Evolutionary conservation across 2,329 filamentous ascomycete genomes (phyloP).

Genomic region (Pseudogymnoascus destructans): DNA sequence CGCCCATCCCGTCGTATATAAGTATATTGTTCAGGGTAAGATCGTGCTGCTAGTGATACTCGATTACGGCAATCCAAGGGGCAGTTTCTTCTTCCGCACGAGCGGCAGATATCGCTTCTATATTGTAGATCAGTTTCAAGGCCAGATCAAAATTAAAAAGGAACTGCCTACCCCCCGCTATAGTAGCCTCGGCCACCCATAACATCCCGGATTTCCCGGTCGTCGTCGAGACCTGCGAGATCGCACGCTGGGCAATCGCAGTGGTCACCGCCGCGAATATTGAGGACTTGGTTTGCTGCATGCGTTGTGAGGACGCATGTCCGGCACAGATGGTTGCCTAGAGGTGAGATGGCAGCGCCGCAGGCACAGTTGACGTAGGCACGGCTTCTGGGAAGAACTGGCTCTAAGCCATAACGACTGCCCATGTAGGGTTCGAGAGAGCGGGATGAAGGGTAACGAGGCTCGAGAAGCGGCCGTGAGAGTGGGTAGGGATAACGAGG

Average conservation of each 20-base stretch:
- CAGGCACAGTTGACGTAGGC: constrained; percentile 2
- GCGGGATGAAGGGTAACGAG: constrained; percentile 1
- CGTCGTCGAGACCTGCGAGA: not conserved
- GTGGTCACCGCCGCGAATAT: constrained; percentile 7
- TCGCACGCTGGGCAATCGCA: constrained; percentile 6
- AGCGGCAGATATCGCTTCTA: constrained; percentile 8
- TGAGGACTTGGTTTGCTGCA: constrained; percentile 8
- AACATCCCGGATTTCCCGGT: not conserved
- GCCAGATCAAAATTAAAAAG: not conserved
- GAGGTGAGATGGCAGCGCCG: not conserved
- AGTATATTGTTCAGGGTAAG: constrained; percentile 1
- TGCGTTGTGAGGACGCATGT: constrained; percentile 8
- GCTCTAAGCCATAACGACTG: not conserved
- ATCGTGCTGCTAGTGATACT: not conserved
- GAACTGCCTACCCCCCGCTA: not conserved
- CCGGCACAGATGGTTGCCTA: constrained; percentile 5
- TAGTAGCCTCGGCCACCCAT: not conserved
- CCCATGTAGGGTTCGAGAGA: not conserved
- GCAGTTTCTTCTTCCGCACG: not conserved
- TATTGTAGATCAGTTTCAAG: not conserved
- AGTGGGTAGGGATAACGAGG: constrained; percentile 4
- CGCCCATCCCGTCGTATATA: constrained; percentile 2
- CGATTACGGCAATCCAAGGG: constrained; percentile 6
- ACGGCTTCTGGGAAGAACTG: not conserved
- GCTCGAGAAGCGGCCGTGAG: not conserved